A percentile compares a stretch with the other conserved stretches of the same genome.
Evolutionary conservation across 768 basidiomycete genomes (phyloP).

Genomic region (Phanerochaete carnosa): DNA sequence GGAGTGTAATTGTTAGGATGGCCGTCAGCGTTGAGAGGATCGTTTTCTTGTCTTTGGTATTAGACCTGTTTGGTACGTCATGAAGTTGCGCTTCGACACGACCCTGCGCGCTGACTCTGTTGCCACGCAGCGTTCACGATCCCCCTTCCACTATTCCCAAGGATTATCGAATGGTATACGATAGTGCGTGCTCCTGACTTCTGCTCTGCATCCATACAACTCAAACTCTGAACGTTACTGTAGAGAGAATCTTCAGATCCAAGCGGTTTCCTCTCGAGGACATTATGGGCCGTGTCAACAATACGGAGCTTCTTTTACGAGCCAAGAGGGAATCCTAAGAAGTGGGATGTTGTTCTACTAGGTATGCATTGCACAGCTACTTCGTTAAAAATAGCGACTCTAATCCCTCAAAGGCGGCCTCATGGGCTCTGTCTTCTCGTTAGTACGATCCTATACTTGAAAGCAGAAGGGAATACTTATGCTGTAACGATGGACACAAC

Average conservation of each 20-base stretch:
- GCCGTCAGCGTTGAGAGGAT: slow-evolving; percentile 61
- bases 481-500: neutral
- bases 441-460: slow-evolving; percentile 28
- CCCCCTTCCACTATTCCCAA: slow-evolving; percentile 95
- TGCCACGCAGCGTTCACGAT: slow-evolving; percentile 78
- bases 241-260: slow-evolving; percentile 74
- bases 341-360: slow-evolving; percentile 95
- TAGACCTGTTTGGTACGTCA: slow-evolving; percentile 75
- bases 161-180: slow-evolving; percentile 93
- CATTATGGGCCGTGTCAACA: slow-evolving; percentile 62
- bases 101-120: slow-evolving; percentile 2
- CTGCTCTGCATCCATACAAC: neutral
- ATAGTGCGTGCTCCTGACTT: slow-evolving; percentile 43
- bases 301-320: slow-evolving; percentile 66
- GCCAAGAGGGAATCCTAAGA: slow-evolving; percentile 55
- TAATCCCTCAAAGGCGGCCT: slow-evolving; percentile 54
- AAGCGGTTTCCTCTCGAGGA: slow-evolving; percentile 67
- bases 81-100: neutral
- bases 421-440: slow-evolving; percentile 94
- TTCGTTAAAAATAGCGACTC: slow-evolving; percentile 16
- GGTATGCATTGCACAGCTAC: slow-evolving; percentile 39
- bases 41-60: slow-evolving; percentile 86
- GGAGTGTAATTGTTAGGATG: neutral
- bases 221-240: no score
- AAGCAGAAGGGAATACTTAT: neutral